Percentiles rank a stretch among this genome's conserved stretches.
Conservation (phyloP, 2,329 filamentous ascomycete species). For the Fusarium sp. region DNA sequence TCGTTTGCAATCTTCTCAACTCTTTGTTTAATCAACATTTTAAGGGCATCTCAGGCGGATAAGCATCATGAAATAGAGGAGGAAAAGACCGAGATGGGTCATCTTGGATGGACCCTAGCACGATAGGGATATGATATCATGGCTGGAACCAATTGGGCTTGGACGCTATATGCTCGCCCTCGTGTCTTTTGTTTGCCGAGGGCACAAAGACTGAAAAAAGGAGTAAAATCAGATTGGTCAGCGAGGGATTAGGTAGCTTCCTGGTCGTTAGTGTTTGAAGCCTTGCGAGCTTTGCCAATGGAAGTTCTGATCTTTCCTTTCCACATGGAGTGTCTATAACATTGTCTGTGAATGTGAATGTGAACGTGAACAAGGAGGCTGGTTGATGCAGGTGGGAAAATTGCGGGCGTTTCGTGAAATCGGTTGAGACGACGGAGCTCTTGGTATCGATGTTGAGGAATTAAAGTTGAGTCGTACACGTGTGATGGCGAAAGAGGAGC, state of each 20-base stretch:
- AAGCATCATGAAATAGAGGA: constrained; percentile 43
- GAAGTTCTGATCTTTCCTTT: constrained; percentile 45
- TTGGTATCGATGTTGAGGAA: constrained; percentile 16
- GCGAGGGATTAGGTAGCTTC: constrained; percentile 44
- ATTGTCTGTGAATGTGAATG: constrained; percentile 14
- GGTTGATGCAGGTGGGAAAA: not conserved
- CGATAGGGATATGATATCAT: constrained; percentile 39
- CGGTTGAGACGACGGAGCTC: constrained; percentile 1
- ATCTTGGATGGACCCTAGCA: constrained; percentile 24
- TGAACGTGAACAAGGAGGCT: not conserved
- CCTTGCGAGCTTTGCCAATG: constrained; percentile 44
- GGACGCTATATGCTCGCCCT: constrained; percentile 30
- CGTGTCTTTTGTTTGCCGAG: constrained; percentile 31
- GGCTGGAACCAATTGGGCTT: constrained; percentile 35
- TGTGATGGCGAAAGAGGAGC: not conserved
- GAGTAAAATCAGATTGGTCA: constrained; percentile 41
- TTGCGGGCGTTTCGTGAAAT: constrained; percentile 2
- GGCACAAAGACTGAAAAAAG: constrained; percentile 42
- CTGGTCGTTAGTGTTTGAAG: constrained; percentile 37
- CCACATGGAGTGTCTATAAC: constrained; percentile 13
- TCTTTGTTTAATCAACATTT: constrained; percentile 46
- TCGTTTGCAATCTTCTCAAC: constrained; percentile 44
- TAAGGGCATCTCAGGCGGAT: constrained; percentile 30
- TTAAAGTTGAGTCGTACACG: constrained; percentile 5
- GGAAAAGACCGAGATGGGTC: constrained; percentile 27